phyloP scores from a whole-genome alignment of 2,329 filamentous ascomycete genomes.

The Orbilia quercus region DNA sequence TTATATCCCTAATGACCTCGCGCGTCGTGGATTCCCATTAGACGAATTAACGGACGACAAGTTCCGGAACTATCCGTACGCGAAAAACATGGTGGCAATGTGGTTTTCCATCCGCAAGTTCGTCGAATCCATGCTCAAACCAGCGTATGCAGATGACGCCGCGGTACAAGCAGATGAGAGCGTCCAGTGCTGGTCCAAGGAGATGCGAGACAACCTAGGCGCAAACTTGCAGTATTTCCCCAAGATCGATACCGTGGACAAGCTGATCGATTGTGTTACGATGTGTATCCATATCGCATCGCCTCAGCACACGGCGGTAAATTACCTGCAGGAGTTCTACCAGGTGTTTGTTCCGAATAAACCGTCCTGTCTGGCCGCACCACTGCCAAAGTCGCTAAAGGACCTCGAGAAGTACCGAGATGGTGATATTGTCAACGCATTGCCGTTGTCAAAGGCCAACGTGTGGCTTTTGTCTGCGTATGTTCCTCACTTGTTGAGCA shows the following conservation, averaged over 20 bases:
- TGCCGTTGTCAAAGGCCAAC: constrained; percentile 64
- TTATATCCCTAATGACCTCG: constrained; percentile 66
- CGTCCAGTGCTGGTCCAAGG: constrained; percentile 64
- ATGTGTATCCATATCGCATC: constrained; percentile 69
- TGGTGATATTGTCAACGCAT: constrained; percentile 62
- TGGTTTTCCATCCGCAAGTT: constrained; percentile 65
- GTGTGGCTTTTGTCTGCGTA: constrained; percentile 67
- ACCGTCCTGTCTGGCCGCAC: constrained; percentile 63
- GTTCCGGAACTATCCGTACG: constrained; percentile 68
- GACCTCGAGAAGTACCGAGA: constrained; percentile 61
- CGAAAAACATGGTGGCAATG: constrained; percentile 65
- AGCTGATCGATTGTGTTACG: constrained; percentile 65
- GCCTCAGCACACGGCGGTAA: constrained; percentile 67
- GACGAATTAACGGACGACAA: constrained; percentile 61
- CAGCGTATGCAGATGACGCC: constrained; percentile 61
- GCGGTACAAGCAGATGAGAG: constrained; percentile 61
- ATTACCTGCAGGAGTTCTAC: constrained; percentile 69
- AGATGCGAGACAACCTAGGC: constrained; percentile 62
- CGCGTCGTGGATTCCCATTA: constrained; percentile 65
- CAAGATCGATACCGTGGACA: constrained; percentile 63
- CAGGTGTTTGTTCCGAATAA: constrained; percentile 66
- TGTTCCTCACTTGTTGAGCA: constrained; percentile 66
- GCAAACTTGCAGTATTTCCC: constrained; percentile 65
- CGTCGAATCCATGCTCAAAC: constrained; percentile 63
- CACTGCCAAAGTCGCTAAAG: constrained; percentile 61